phyloP scores from a whole-genome alignment of 1,284 basidiomycete species.

The Microbotryum silenes-acaulis region DNA sequence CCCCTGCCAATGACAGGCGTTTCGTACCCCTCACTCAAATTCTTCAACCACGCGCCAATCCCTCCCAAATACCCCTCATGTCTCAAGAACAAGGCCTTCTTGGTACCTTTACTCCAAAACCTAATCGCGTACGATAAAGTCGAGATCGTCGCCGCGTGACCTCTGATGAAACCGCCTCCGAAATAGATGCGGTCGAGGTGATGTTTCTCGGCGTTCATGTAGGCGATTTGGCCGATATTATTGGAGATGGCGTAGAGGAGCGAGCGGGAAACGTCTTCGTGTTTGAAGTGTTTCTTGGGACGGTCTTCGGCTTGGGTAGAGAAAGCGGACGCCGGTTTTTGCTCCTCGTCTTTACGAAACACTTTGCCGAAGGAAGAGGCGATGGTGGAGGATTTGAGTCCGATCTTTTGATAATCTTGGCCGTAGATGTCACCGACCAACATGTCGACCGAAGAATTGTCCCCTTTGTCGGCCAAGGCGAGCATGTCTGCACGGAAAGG shows the following conservation, averaged over 20 bases:
- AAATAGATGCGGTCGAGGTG: constrained; percentile 96
- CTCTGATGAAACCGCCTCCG: constrained; percentile 97
- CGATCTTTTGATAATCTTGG: constrained; percentile 84
- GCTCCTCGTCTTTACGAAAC: constrained; percentile 68
- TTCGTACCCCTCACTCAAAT: constrained; percentile 49
- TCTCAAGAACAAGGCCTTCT: constrained; percentile 89
- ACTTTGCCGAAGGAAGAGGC: constrained; percentile 98
- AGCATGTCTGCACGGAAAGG: constrained; percentile 71
- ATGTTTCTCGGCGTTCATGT: constrained; percentile 99
- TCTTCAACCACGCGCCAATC: constrained; percentile 96
- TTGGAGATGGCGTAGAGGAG: constrained; percentile 94
- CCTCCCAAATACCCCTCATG: constrained; percentile 96
- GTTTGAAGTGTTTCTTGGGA: constrained; percentile 63
- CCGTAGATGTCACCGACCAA: constrained; percentile 94
- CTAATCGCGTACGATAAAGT: constrained; percentile 98
- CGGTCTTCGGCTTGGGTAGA: constrained; percentile 41
- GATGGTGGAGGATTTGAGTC: constrained; percentile 94
- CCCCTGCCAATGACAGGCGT: too few relatives aligned
- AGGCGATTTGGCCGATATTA: constrained; percentile 99
- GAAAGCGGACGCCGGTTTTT: constrained; percentile 14
- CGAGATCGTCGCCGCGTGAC: constrained; percentile 95
- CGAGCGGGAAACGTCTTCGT: constrained; percentile 69
- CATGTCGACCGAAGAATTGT: constrained; percentile 95
- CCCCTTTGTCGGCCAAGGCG: constrained; percentile 80
- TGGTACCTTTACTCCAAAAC: constrained; percentile 98